phyloP scores from a whole-genome alignment of 192 early-diverging fungal species.

The Dissophora globulifera region DNA sequence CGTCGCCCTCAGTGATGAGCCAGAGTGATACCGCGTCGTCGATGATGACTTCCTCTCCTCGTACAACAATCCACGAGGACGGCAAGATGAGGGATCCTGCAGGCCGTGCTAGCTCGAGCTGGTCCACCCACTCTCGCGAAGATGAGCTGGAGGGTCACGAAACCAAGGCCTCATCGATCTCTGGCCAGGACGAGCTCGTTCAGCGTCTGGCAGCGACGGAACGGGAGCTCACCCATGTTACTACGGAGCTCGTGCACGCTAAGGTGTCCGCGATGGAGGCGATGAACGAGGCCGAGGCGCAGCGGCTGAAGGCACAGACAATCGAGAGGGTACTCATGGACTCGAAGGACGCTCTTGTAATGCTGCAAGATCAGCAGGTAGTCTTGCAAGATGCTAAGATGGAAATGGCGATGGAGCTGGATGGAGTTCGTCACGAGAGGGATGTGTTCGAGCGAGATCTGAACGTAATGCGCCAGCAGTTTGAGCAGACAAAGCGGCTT shows the following conservation, averaged over 20 bases:
- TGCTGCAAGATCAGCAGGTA: constrained; percentile 47
- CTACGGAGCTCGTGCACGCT: constrained; percentile 41
- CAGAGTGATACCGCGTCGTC: constrained; percentile 45
- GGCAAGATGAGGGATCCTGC: constrained; percentile 22
- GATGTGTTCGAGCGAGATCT: constrained; percentile 33
- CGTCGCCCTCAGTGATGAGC: constrained; percentile 44
- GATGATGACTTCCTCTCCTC: constrained; percentile 31
- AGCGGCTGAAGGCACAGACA: constrained; percentile 37
- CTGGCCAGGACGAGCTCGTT: constrained; percentile 19
- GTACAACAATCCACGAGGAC: constrained; percentile 17
- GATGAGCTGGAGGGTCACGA: constrained; percentile 22
- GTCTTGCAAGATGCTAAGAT: constrained; percentile 37
- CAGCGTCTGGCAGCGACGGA: constrained; percentile 29
- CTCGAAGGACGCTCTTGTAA: constrained; percentile 42
- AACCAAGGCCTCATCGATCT: constrained; percentile 30
- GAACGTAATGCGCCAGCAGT: constrained; percentile 50
- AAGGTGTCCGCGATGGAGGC: constrained; percentile 51
- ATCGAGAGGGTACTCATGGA: constrained; percentile 47
- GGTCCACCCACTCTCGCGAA: constrained; percentile 37
- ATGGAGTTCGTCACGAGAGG: constrained; percentile 37
- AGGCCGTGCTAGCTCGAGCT: constrained; percentile 29
- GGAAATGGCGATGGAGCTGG: constrained; percentile 49
- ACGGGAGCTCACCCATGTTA: constrained; percentile 45
- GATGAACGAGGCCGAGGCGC: constrained; percentile 48
- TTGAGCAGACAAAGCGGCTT: constrained; percentile 42